Evolutionary conservation across 2,329 filamentous ascomycete species (phyloP).

Genomic region (Botryotinia calthae): DNA sequence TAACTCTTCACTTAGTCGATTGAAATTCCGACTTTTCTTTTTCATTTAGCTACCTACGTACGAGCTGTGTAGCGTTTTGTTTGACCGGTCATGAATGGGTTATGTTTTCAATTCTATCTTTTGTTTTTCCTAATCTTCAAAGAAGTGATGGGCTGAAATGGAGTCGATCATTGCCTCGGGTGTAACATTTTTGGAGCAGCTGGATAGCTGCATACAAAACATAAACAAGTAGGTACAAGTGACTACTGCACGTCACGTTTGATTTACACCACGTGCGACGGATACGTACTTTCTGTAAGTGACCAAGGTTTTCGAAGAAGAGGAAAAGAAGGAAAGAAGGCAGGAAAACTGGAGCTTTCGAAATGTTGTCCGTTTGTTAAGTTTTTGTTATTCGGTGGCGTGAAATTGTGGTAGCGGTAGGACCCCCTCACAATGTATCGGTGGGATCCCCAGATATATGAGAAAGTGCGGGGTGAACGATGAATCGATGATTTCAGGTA

Average conservation of each 20-base stretch:
- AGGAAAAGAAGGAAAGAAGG: not conserved
- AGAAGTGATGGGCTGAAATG: not conserved
- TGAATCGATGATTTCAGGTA: not conserved
- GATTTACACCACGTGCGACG: conserved; percentile 13
- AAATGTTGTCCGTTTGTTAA: not conserved
- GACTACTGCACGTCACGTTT: conserved; percentile 20
- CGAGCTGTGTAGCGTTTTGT: not conserved
- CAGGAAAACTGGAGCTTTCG: not conserved
- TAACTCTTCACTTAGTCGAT: not conserved
- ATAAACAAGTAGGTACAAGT: conserved; percentile 8
- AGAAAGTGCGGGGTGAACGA: not conserved
- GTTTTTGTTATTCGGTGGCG: not conserved
- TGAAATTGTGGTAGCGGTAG: not conserved
- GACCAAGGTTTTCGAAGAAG: not conserved
- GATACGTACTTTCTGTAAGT: conserved; percentile 15
- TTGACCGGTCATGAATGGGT: not conserved
- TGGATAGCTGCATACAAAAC: conserved; percentile 10
- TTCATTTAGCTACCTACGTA: not conserved
- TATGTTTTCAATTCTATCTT: not conserved
- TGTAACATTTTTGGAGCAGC: not conserved
- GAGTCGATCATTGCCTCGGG: conserved; percentile 9
- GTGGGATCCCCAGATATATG: not conserved
- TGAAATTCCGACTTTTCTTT: not conserved
- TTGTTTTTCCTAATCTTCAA: not conserved
- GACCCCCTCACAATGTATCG: not conserved